A percentile compares a stretch with the other conserved stretches of the same genome.
phyloP scores from a whole-genome alignment of 306 rosid species.

The Begonia peltatifolia region DNA sequence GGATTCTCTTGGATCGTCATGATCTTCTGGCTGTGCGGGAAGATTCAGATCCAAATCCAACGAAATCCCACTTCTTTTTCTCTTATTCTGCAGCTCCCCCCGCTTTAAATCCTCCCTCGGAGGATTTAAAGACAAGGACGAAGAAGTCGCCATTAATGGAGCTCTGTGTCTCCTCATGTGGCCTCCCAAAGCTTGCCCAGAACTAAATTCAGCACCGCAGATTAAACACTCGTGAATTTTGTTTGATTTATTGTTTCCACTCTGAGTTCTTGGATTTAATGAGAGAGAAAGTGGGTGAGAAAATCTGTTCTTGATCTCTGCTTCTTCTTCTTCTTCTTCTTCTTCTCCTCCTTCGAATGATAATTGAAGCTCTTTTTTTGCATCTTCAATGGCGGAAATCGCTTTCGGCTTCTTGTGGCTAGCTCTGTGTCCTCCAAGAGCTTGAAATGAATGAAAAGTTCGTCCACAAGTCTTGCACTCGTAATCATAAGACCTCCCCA shows the following conservation, averaged over 20 bases:
- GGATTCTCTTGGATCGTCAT: constrained; percentile 50
- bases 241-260: background rate
- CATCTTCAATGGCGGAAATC: constrained; percentile 11
- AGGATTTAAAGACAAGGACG: constrained; percentile 31
- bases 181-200: constrained; percentile 90
- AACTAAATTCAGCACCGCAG: constrained; percentile 73
- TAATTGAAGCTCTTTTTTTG: constrained; percentile 11
- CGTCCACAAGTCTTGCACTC: constrained; percentile 79
- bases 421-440: constrained; percentile 76
- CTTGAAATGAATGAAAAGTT: constrained; percentile 79
- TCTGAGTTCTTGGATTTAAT: constrained; percentile 11
- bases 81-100: constrained; percentile 26
- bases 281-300: constrained; percentile 29
- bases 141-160: constrained; percentile 17
- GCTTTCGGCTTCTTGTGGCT: constrained; percentile 76
- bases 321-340: constrained; percentile 39
- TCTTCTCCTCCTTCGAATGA: constrained; percentile 14
- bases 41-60: constrained; percentile 94
- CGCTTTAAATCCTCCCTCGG: constrained; percentile 15
- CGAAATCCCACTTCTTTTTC: constrained; percentile 28
- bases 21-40: constrained; percentile 91
- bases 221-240: constrained; percentile 74
- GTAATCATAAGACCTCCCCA: constrained; percentile 36
- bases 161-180: constrained; percentile 85
- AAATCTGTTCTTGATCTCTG: constrained; percentile 17